phyloP scores from a whole-genome alignment of 176 grass and related monocot genomes.

The Metroxylon sagu region DNA sequence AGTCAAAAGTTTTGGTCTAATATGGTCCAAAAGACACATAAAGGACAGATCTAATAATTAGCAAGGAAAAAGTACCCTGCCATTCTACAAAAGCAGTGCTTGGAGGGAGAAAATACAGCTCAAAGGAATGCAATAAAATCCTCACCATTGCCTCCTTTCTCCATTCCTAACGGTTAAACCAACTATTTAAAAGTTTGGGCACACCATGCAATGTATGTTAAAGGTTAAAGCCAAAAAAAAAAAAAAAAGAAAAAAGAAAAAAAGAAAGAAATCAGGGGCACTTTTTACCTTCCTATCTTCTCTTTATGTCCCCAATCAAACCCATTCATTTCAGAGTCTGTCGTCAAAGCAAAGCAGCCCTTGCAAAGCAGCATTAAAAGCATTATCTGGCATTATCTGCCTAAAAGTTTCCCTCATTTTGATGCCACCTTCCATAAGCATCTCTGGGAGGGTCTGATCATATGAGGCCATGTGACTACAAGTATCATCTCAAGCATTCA shows the following conservation, averaged over 20 bases:
- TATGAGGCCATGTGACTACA: not conserved
- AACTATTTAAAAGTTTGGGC: conserved; percentile 22
- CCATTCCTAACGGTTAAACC: conserved; percentile 4
- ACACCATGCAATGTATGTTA: conserved; percentile 18
- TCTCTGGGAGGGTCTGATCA: not conserved
- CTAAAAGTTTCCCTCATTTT: conserved; percentile 43
- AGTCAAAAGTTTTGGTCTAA: conserved; percentile 15
- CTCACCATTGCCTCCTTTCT: not conserved
- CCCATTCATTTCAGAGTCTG: conserved; percentile 36
- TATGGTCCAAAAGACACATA: conserved; percentile 15
- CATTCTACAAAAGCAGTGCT: conserved; percentile 22
- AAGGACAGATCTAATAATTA: conserved; percentile 6
- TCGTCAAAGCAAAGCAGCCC: conserved; percentile 39
- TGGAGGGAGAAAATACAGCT: conserved; percentile 2
- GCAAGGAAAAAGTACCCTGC: conserved; percentile 3
- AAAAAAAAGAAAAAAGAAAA: conserved; percentile 15
- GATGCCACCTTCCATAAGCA: not conserved
- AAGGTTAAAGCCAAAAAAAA: conserved; percentile 17
- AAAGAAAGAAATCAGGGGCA: conserved; percentile 20
- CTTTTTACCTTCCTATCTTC: conserved; percentile 4
- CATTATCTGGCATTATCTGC: conserved; percentile 87
- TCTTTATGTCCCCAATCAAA: conserved; percentile 21
- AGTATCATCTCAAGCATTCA: not conserved
- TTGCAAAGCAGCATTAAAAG: conserved; percentile 60
- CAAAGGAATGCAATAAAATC: not conserved